Conservation (phyloP, 495 filamentous ascomycete genomes). For the Sabuloglossum arenarium region DNA sequence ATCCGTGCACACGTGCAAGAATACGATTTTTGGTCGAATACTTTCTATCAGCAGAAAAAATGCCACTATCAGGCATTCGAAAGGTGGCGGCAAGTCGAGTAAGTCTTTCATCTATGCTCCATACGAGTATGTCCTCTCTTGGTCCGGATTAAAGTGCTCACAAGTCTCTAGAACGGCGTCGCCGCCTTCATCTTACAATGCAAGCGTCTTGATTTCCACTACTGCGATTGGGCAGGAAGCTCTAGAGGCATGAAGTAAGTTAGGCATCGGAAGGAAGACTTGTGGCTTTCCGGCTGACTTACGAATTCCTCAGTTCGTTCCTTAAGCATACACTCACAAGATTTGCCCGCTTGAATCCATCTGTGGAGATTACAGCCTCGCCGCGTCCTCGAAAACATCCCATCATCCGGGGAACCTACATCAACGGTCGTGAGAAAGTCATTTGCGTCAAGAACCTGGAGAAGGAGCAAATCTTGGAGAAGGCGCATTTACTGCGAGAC, state of each 20-base stretch:
- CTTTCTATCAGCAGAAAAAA: not conserved
- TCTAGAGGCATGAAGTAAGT: conserved; percentile 86
- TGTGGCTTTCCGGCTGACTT: not conserved
- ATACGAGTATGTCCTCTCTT: not conserved
- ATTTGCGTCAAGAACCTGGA: conserved; percentile 80
- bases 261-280: not conserved
- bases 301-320: conserved; percentile 37
- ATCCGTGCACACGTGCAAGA: not conserved
- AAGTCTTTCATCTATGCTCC: not conserved
- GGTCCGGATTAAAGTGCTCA: not conserved
- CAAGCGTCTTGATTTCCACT: conserved; percentile 85
- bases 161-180: conserved; percentile 59
- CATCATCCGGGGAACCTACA: conserved; percentile 65
- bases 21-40: not conserved
- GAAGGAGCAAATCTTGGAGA: conserved; percentile 57
- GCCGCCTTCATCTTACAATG: conserved; percentile 95
- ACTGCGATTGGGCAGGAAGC: conserved; percentile 86
- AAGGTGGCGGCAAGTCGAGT: conserved; percentile 1
- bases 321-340: conserved; percentile 48
- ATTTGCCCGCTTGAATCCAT: conserved; percentile 66
- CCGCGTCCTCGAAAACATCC: conserved; percentile 77
- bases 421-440: conserved; percentile 72
- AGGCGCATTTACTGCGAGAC: conserved; percentile 59
- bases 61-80: conserved; percentile 1
- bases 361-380: conserved; percentile 76